A percentile compares a stretch with the other conserved stretches of the same genome.
phyloP scores from a whole-genome alignment of 176 grass and related monocot species.

The Bromus sterilis region DNA sequence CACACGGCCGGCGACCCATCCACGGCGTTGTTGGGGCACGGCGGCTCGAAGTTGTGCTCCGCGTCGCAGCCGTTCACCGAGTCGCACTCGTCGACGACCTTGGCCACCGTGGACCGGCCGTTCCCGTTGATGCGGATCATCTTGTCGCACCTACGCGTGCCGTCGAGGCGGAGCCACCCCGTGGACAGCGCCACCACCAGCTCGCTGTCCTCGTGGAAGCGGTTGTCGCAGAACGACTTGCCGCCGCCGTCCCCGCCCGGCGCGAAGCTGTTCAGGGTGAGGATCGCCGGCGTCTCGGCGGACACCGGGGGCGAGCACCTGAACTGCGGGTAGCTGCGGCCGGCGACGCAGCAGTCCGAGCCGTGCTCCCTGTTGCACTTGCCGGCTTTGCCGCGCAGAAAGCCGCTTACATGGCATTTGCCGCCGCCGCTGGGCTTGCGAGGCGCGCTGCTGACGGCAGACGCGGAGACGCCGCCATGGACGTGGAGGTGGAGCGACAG shows the following conservation, averaged over 20 bases:
- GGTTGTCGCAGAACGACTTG: slow-evolving; percentile 5
- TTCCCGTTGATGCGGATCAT: neutral
- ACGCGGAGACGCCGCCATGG: neutral
- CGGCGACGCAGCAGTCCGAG: too few species aligned
- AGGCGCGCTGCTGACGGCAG: neutral
- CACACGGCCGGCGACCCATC: slow-evolving; percentile 18
- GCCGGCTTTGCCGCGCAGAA: neutral
- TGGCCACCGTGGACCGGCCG: slow-evolving; percentile 26
- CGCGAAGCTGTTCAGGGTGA: neutral
- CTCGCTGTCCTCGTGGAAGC: neutral
- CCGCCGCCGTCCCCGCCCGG: neutral
- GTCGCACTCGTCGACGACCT: slow-evolving; percentile 50
- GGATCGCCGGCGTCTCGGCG: slow-evolving; percentile 3
- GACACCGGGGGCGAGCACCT: too few species aligned
- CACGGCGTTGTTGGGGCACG: slow-evolving; percentile 35
- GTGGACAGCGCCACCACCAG: too few species aligned
- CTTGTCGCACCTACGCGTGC: too few species aligned
- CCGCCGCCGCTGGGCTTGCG: neutral
- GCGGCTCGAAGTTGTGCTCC: slow-evolving; percentile 40
- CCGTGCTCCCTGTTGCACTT: too few species aligned
- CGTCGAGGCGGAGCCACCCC: too few species aligned
- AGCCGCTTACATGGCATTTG: neutral
- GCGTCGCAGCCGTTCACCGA: slow-evolving; percentile 25
- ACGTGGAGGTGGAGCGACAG: slow-evolving; percentile 5
- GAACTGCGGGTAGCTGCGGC: too few species aligned